phyloP scores from a whole-genome alignment of 139 green algal genomes.

The Chlamydomonas sp. region DNA sequence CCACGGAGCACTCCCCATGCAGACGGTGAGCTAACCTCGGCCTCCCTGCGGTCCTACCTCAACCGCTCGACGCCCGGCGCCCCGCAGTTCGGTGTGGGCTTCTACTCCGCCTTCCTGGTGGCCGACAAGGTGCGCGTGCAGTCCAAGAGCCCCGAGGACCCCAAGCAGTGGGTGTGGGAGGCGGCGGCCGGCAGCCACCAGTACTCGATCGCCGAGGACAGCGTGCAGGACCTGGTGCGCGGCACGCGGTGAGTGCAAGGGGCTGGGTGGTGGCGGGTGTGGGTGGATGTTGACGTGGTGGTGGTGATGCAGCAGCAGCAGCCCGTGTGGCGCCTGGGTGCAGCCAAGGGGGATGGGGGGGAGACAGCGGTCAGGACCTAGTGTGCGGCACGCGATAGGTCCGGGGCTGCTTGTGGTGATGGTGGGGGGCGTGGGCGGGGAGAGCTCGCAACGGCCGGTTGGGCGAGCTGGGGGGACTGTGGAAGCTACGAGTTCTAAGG shows the following conservation, averaged over 20 bases:
- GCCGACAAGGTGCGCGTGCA: constrained; percentile 85
- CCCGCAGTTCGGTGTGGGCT: constrained; percentile 97
- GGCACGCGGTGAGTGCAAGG: constrained; percentile 71
- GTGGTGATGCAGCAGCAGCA: neutral
- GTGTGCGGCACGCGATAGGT: no score
- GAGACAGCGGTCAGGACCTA: no score
- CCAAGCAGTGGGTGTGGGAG: constrained; percentile 92
- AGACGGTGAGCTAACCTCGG: neutral
- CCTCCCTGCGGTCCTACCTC: neutral
- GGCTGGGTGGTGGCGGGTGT: neutral
- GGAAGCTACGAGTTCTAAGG: no score
- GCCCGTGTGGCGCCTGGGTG: no score
- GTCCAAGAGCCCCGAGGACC: constrained; percentile 81
- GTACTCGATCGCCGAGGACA: constrained; percentile 85
- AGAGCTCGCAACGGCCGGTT: no score
- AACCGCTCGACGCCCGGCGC: neutral
- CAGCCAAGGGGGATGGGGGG: no score
- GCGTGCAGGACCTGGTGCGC: constrained; percentile 60
- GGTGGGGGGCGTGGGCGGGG: no score
- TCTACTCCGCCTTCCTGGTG: constrained; percentile 98
- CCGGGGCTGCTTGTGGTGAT: no score
- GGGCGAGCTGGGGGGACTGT: no score
- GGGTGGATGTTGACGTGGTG: neutral
- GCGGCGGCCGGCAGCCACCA: constrained; percentile 83
- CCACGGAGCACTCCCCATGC: neutral